Evolutionary conservation across 2,329 filamentous ascomycete species (phyloP).

Genomic region (Penicillium crustosum): DNA sequence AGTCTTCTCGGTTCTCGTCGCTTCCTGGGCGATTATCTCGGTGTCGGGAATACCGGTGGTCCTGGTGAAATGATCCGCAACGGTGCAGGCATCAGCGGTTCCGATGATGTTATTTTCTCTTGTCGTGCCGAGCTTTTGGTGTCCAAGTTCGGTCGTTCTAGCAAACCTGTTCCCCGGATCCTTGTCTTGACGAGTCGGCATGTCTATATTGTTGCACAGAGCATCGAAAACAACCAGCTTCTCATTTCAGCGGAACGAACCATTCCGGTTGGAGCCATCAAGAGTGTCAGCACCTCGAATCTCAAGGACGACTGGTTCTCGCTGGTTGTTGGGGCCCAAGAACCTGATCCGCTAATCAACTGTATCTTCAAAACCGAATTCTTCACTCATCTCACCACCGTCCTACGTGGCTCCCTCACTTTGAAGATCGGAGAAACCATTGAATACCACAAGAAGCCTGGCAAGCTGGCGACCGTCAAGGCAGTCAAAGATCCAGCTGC

Average conservation of each 20-base stretch:
- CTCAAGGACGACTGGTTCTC: conserved; percentile 97
- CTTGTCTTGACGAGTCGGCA: conserved; percentile 82
- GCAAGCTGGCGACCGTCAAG: conserved; percentile 86
- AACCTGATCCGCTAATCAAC: conserved; percentile 88
- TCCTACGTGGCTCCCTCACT: conserved; percentile 76
- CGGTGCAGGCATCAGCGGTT: conserved; percentile 64
- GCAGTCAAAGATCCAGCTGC: conserved; percentile 81
- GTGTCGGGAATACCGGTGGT: conserved; percentile 75
- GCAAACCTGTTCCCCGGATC: conserved; percentile 84
- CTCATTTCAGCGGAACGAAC: conserved; percentile 79
- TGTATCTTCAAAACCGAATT: conserved; percentile 97
- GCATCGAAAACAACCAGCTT: conserved; percentile 75
- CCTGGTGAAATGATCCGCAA: conserved; percentile 78
- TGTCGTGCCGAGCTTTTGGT: conserved; percentile 87
- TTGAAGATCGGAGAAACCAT: conserved; percentile 82
- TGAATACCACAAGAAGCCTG: conserved; percentile 97
- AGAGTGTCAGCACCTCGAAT: conserved; percentile 77
- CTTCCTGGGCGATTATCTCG: conserved; percentile 93
- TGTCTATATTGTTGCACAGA: conserved; percentile 85
- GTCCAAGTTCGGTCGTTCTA: conserved; percentile 93
- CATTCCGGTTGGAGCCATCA: conserved; percentile 82
- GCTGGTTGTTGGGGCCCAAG: conserved; percentile 80
- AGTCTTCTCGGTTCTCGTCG: conserved; percentile 87
- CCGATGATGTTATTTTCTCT: conserved; percentile 79
- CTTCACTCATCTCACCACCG: conserved; percentile 83